These are phyloP conservation scores for Saitozyma podzolica DNA, from an alignment of 768 basidiomycete species.

Conservation along the genomic window DNA sequence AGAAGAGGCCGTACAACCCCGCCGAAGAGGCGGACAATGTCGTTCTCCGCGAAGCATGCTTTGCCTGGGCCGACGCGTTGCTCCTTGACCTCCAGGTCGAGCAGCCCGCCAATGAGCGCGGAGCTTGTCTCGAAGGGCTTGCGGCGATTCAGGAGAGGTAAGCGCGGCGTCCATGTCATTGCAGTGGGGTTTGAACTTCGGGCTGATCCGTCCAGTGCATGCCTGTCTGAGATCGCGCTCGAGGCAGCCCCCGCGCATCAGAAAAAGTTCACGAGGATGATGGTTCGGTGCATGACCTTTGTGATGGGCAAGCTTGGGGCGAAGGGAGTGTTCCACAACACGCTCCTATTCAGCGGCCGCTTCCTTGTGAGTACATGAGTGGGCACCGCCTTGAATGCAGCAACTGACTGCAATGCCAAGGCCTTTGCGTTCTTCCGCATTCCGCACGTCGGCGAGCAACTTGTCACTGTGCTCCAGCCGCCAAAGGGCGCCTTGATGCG, in stretches of 20 bases:
- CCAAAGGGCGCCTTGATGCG: constrained; percentile 52
- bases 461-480: constrained; percentile 54
- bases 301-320: constrained; percentile 56
- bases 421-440: constrained; percentile 57
- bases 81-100: constrained; percentile 52
- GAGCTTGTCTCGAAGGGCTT: constrained; percentile 55
- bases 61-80: constrained; percentile 52
- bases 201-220: constrained; percentile 37
- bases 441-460: constrained; percentile 55
- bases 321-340: constrained; percentile 57
- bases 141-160: constrained; percentile 54
- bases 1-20: constrained; percentile 41
- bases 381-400: not conserved
- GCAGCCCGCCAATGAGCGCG: constrained; percentile 54
- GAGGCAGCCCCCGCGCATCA: constrained; percentile 31
- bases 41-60: constrained; percentile 45
- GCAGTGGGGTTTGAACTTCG: not conserved
- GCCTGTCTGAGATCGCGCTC: constrained; percentile 49
- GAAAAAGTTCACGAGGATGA: constrained; percentile 44
- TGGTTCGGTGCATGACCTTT: constrained; percentile 52
- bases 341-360: constrained; percentile 54
- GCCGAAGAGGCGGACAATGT: constrained; percentile 27
- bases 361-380: constrained; percentile 46
- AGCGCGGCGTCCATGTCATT: not conserved
- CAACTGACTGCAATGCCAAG: constrained; percentile 7